Evolutionary conservation across 2,329 filamentous ascomycete species (phyloP).

Genomic region (Talaromyces sp.): DNA sequence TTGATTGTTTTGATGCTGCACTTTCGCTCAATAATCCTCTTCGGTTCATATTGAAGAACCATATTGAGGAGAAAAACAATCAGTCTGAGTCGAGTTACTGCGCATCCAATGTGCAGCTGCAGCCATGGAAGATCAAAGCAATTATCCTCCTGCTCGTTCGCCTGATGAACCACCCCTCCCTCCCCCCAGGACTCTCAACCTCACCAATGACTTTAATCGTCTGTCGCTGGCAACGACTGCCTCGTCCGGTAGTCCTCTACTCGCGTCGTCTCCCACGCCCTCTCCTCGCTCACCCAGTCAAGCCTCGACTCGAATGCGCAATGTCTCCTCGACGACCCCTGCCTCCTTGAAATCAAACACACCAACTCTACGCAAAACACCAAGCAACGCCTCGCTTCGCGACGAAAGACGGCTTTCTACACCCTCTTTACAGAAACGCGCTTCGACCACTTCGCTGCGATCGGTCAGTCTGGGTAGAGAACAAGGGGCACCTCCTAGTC

Average conservation of each 20-base stretch:
- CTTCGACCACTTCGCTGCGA: constrained; percentile 37
- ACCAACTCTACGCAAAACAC: constrained; percentile 24
- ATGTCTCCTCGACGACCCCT: constrained; percentile 19
- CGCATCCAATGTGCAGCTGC: constrained; percentile 10
- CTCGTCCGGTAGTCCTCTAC: constrained; percentile 23
- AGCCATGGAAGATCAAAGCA: constrained; percentile 14
- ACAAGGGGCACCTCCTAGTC: constrained; percentile 27
- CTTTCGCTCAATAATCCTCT: background rate
- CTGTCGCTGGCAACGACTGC: constrained; percentile 25
- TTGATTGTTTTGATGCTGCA: background rate
- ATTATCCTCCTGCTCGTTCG: constrained; percentile 4
- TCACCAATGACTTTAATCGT: constrained; percentile 27
- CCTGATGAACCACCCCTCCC: constrained; percentile 18
- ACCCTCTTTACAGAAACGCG: constrained; percentile 37
- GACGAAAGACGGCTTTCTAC: constrained; percentile 37
- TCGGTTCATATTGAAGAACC: no score
- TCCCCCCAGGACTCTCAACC: constrained; percentile 18
- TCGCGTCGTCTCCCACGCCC: constrained; percentile 26
- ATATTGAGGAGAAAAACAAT: no score
- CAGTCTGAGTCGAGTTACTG: background rate
- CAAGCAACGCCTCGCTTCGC: constrained; percentile 35
- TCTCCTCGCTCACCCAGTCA: constrained; percentile 18
- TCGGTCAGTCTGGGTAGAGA: constrained; percentile 25
- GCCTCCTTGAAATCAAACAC: constrained; percentile 8
- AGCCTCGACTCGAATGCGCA: constrained; percentile 15